Evolutionary conservation across 1,139 yeast genomes (phyloP).

Genomic region (Arxiozyma slooffiae): DNA sequence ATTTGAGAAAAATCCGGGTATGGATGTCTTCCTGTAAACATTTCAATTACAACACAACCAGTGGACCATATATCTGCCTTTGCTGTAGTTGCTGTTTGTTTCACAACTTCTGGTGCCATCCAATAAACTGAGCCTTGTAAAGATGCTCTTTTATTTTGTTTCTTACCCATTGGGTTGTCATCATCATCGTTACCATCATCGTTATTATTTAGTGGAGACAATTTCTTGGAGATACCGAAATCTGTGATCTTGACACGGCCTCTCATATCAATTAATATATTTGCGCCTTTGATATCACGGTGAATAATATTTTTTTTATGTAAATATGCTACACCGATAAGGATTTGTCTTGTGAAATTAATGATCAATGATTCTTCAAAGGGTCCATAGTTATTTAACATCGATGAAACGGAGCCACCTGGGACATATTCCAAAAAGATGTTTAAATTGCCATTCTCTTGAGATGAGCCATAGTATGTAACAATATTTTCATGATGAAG

Average conservation of each 20-base stretch:
- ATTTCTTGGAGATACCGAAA: slow-evolving; percentile 83
- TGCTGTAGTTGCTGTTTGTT: slow-evolving; percentile 78
- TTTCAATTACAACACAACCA: slow-evolving; percentile 83
- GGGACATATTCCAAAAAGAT: slow-evolving; percentile 92
- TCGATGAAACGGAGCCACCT: slow-evolving; percentile 88
- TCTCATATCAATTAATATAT: slow-evolving; percentile 77
- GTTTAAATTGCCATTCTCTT: slow-evolving; percentile 60
- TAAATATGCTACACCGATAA: slow-evolving; percentile 70
- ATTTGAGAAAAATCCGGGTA: slow-evolving; percentile 88
- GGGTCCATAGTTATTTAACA: slow-evolving; percentile 80
- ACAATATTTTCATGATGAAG: slow-evolving; percentile 89
- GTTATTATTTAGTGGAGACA: slow-evolving; percentile 25
- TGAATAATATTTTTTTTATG: slow-evolving; percentile 81
- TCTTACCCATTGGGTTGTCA: neutral
- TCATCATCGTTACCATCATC: neutral
- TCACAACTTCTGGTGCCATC: slow-evolving; percentile 98
- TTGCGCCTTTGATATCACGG: slow-evolving; percentile 89
- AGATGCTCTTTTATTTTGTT: slow-evolving; percentile 54
- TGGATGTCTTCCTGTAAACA: slow-evolving; percentile 92
- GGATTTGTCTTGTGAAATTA: slow-evolving; percentile 73
- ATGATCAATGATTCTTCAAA: slow-evolving; percentile 83
- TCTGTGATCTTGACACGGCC: slow-evolving; percentile 91
- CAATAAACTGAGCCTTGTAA: slow-evolving; percentile 90
- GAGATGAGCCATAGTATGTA: slow-evolving; percentile 76
- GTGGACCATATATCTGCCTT: slow-evolving; percentile 95